Evolutionary conservation across 805 yeast species (phyloP), one percentile per base, ranked within the genome.

Genomic region (Hemisphaericaspora nanyangensis): DNA sequence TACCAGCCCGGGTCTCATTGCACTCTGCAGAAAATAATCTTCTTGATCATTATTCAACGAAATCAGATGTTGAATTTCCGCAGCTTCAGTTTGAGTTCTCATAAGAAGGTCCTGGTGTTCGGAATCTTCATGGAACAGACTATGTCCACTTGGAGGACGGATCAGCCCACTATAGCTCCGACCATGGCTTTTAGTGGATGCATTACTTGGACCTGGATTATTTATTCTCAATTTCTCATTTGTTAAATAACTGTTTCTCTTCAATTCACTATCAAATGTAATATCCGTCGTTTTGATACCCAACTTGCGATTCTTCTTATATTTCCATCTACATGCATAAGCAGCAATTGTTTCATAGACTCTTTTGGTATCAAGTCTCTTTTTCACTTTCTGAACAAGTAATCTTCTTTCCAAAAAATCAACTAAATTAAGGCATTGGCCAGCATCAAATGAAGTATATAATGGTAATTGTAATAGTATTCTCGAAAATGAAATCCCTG

Each of bases 361-460:
- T 40, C 72, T 60, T 39, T 60, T 61, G 25, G 63, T 66, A 40
- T 68, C 54, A 22, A 74, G 42, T 19, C 69, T 56, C 42, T 72
- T 74, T 32, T 77, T 76, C 26, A 84, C 74, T 45, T 74, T 78
- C 48, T 78, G 79, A 31, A 76, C 54, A 16, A 79, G 61, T 40
- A 81, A 73, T 31, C 82, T 63, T 43, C 86, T 63, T 39, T 80
- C 83, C 47, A 85, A 70, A 54, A 77, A 84, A 46, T 84, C 88
- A 46, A 79, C 80, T 54, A 85, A 69, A 35, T 82, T 82, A 46
- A 87, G 67, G 58, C 95, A 86, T 46, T 80, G 81, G 35, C 83
- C 79, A 16, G 86, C 82, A 47, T 86, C 83, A 63, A 88, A 85
- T 32, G 81, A 70, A 2, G 84, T 77, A 60, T 87, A 88, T 34